phyloP scores from a whole-genome alignment of 805 yeast genomes.

The Metschnikowia bowlesiae region DNA sequence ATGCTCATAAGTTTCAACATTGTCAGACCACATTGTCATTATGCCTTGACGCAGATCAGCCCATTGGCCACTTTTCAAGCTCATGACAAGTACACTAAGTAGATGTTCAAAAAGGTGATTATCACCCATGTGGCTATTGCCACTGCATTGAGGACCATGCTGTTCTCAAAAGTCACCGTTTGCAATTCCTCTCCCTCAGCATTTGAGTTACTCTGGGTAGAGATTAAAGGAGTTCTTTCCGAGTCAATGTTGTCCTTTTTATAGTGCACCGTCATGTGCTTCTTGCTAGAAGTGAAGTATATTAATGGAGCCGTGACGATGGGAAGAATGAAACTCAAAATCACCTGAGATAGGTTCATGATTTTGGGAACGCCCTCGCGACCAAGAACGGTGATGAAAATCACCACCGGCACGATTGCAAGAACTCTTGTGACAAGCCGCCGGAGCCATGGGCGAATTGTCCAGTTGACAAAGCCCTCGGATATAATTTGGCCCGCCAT shows the following conservation, averaged over 20 bases:
- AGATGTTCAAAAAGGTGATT: conserved; percentile 36
- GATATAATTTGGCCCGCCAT: conserved; percentile 47
- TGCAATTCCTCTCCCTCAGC: conserved; percentile 8
- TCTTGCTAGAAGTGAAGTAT: conserved; percentile 38
- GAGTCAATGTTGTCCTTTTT: not conserved
- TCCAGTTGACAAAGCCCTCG: conserved; percentile 45
- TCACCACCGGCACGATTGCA: conserved; percentile 40
- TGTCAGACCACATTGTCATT: too few species aligned
- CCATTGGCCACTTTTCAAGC: not conserved
- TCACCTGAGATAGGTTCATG: conserved; percentile 44
- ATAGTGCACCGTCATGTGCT: conserved; percentile 36
- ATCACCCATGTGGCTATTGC: conserved; percentile 39
- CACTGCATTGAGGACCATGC: conserved; percentile 27
- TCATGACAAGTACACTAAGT: conserved; percentile 36
- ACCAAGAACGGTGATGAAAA: conserved; percentile 35
- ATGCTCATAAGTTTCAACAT: too few species aligned
- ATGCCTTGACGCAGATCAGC: too few species aligned
- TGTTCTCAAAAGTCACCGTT: conserved; percentile 37
- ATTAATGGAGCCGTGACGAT: conserved; percentile 44
- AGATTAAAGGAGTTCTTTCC: conserved; percentile 9
- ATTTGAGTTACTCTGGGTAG: conserved; percentile 5
- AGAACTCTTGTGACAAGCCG: conserved; percentile 37
- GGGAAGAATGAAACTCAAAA: conserved; percentile 41
- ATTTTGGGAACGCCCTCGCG: conserved; percentile 43
- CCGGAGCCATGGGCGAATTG: conserved; percentile 41